Conservation (phyloP, 768 basidiomycete genomes). For the Harrya chromipes region DNA sequence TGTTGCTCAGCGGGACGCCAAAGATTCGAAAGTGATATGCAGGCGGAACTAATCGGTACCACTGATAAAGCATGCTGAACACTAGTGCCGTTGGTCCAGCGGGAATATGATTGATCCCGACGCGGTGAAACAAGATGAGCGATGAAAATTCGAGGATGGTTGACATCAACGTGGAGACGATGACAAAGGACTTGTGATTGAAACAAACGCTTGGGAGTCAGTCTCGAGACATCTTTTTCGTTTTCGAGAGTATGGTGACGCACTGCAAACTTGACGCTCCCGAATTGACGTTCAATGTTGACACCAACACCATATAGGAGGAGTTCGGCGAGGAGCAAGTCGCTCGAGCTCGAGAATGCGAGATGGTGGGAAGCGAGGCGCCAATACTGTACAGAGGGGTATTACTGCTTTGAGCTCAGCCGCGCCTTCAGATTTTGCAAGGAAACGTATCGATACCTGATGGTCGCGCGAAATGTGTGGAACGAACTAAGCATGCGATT, state of each 20-base stretch:
- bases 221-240: background rate
- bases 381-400: slow-evolving; percentile 66
- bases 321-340: slow-evolving; percentile 74
- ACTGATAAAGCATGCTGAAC: slow-evolving; percentile 83
- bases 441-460: slow-evolving; percentile 51
- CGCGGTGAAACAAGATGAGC: slow-evolving; percentile 60
- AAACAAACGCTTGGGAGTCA: slow-evolving; percentile 5
- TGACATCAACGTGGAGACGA: slow-evolving; percentile 62
- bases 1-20: slow-evolving; percentile 71
- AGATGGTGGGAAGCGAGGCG: slow-evolving; percentile 70
- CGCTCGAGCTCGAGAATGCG: slow-evolving; percentile 81
- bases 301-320: slow-evolving; percentile 69
- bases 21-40: slow-evolving; percentile 76
- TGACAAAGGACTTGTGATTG: slow-evolving; percentile 63
- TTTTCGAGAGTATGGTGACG: slow-evolving; percentile 23
- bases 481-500: slow-evolving; percentile 50
- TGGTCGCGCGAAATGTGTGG: slow-evolving; percentile 90
- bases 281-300: slow-evolving; percentile 81
- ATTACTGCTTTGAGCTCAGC: slow-evolving; percentile 33
- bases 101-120: slow-evolving; percentile 72
- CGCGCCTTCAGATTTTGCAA: slow-evolving; percentile 9
- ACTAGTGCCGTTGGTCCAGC: slow-evolving; percentile 72
- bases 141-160: slow-evolving; percentile 66
- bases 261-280: slow-evolving; percentile 84
- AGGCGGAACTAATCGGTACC: slow-evolving; percentile 71